Evolutionary conservation across 2,329 filamentous ascomycete species (phyloP), one percentile per base, ranked within the genome.

Genomic region (Helotiales sp.): DNA sequence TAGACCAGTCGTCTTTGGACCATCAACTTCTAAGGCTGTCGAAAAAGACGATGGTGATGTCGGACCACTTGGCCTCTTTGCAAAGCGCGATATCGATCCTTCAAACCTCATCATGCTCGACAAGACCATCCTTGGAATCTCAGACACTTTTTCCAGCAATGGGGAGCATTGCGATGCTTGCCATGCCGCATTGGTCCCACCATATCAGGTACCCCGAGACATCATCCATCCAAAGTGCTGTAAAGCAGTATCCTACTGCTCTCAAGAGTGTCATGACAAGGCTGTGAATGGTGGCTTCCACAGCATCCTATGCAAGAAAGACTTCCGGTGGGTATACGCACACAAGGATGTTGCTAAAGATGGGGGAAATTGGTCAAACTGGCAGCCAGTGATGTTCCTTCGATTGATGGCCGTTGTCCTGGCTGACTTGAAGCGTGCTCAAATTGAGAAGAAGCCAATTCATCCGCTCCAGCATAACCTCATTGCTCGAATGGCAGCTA

Each of bases 41-140:
- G 10, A 5, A 3, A 29, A 27, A 4, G 42, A 53, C 9, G 40
- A 49, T 24, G 64, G 68, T 6, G 65, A 70, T 50, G 59, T 66
- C 38, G 67, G 69, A 1, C 63, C 67, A 1, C 53, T 70, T 0
- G 69, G 69, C 1, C 46, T 69, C 1, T 70, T 69, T 19, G 68
- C 69, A 1, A 63, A 48, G 7, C 42, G 59, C 15, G 61, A 68
- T 29, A 68, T 70, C 40, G 17, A 60, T 25, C 42, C 56, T 17
- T 61, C 58, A 5, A 66, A 71, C 29, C 13, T 63, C 0, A 40
- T 71, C 5, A 46, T 71, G 48, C 31, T 66, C 0, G 69, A 71
- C 30, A 50, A 47, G 36, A 57, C 59, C 15, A 15, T 67, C 10
- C 54, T 56, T 0, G 57, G 58, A 0, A 46, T 66, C 6, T 64